phyloP scores from a whole-genome alignment of 345 rosid genomes.

The Aurinia saxatilis region DNA sequence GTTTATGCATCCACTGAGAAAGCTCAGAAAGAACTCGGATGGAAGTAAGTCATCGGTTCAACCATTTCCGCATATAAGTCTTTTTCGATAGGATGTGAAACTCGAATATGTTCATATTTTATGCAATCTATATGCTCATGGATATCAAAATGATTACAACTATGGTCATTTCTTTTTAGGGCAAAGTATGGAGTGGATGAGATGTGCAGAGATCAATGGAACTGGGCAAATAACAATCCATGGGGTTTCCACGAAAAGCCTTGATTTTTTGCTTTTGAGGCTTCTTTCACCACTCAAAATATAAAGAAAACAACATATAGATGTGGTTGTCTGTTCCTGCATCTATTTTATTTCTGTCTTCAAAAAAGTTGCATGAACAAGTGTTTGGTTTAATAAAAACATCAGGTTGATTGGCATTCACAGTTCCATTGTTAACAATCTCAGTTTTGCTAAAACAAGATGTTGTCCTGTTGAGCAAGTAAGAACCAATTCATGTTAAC shows the following conservation, averaged over 20 bases:
- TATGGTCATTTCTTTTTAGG: conserved; percentile 30
- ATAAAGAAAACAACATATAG: not conserved
- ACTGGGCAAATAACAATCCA: conserved; percentile 81
- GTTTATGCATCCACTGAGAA: conserved; percentile 73
- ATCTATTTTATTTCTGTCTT: conserved; percentile 1
- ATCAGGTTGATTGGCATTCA: not conserved
- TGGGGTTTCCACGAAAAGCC: conserved; percentile 73
- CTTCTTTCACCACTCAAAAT: not conserved
- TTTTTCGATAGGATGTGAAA: not conserved
- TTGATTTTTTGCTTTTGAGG: not conserved
- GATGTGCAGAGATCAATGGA: conserved; percentile 98
- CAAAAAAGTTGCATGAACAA: conserved; percentile 4
- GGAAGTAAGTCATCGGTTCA: conserved; percentile 55
- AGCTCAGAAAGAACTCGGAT: conserved; percentile 81
- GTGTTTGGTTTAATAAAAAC: conserved; percentile 8
- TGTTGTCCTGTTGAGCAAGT: conserved; percentile 12
- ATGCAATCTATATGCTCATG: not conserved
- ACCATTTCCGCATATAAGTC: not conserved
- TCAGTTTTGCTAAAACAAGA: not conserved
- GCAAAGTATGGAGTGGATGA: conserved; percentile 82
- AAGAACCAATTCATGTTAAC: not conserved
- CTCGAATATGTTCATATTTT: not conserved
- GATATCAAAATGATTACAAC: not conserved
- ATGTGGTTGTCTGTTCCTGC: not conserved
- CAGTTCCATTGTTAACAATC: not conserved